Evolutionary conservation across 805 yeast species (phyloP).

Genomic region (Pichia californica): DNA sequence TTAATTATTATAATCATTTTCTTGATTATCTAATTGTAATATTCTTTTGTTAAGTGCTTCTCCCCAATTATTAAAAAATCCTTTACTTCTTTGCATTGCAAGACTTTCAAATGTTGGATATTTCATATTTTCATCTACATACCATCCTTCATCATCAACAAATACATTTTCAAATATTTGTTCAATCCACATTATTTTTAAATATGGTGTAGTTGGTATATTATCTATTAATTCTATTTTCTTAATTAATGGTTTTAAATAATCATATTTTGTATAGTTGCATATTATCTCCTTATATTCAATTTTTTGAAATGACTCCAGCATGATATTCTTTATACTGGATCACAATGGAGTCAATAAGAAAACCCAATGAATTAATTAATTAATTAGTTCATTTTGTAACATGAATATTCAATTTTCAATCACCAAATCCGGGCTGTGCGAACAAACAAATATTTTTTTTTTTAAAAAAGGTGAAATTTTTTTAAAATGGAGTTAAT

Average conservation of each 20-base stretch:
- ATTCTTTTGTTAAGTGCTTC: constrained; percentile 8
- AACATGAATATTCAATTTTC: too few species aligned
- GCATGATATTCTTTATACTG: not conserved
- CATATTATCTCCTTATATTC: constrained; percentile 3
- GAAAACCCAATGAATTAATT: too few species aligned
- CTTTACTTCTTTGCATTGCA: constrained; percentile 13
- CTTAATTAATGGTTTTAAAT: constrained; percentile 7
- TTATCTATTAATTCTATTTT: not conserved
- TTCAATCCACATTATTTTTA: constrained; percentile 7
- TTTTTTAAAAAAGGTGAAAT: too few species aligned
- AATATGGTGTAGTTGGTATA: not conserved
- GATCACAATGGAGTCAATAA: not conserved
- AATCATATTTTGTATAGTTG: constrained; percentile 5
- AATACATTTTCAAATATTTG: constrained; percentile 4
- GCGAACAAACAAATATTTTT: too few species aligned
- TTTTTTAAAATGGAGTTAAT: too few species aligned
- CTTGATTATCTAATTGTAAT: constrained; percentile 4
- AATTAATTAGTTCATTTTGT: too few species aligned
- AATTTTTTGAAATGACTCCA: not conserved
- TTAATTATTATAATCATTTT: not conserved
- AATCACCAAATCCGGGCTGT: too few species aligned
- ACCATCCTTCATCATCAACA: constrained; percentile 27
- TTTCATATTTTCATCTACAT: not conserved
- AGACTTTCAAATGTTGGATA: constrained; percentile 29
- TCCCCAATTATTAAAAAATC: constrained; percentile 18